Conservation (phyloP, 371 early-diverging fungal species). For the Rhizopus arrhizus region DNA sequence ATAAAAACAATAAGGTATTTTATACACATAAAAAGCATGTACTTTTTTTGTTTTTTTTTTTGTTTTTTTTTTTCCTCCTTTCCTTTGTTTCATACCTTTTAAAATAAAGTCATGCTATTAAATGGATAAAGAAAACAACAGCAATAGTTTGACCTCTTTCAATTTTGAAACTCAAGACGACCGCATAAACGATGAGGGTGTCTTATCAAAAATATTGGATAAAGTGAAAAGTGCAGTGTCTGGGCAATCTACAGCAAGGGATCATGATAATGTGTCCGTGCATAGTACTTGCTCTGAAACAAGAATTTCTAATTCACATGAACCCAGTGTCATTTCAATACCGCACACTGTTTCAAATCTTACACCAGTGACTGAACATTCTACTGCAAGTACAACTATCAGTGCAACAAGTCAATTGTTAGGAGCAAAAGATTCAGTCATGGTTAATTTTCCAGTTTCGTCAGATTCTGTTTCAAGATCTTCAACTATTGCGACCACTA, state of each 20-base stretch:
- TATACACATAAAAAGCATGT: background rate
- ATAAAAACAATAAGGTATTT: background rate
- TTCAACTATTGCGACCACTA: conserved; percentile 31
- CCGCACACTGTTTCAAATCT: background rate
- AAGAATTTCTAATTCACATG: conserved; percentile 5
- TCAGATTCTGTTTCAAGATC: conserved; percentile 6
- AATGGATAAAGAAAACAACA: conserved; percentile 28
- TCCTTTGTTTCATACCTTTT: background rate
- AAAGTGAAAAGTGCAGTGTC: conserved; percentile 56
- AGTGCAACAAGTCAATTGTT: background rate
- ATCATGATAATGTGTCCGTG: conserved; percentile 1
- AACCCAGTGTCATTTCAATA: background rate
- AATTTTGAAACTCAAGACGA: conserved; percentile 45
- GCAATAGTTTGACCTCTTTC: conserved; percentile 46
- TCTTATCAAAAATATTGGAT: conserved; percentile 60
- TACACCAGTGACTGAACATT: background rate
- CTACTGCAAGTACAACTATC: background rate
- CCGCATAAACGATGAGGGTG: conserved; percentile 47
- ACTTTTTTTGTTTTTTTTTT: conserved; percentile 2
- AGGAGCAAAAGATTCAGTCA: background rate
- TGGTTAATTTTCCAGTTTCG: conserved; percentile 1
- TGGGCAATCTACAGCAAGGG: conserved; percentile 21
- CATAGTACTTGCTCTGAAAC: conserved; percentile 5
- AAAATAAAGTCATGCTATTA: conserved; percentile 8
- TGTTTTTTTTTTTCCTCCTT: background rate